phyloP scores from a whole-genome alignment of 2,329 filamentous ascomycete genomes.

The Teratosphaeria zuluensis region DNA sequence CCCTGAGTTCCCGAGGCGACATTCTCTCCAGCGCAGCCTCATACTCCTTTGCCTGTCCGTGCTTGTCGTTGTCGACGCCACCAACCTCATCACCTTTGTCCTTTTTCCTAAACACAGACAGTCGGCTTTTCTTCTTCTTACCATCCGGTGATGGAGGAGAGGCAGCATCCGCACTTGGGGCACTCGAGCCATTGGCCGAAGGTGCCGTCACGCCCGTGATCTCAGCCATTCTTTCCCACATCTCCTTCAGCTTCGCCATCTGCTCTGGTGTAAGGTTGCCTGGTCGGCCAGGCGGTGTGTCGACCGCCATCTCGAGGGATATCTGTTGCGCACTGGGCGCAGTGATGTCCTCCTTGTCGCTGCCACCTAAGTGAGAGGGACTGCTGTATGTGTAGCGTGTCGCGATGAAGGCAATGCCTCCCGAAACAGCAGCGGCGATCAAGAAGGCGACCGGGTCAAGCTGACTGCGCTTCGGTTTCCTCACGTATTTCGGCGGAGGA shows the following conservation, averaged over 20 bases:
- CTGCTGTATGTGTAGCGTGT: constrained; percentile 7
- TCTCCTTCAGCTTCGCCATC: constrained; percentile 75
- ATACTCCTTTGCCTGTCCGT: constrained; percentile 80
- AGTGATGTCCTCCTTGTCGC: constrained; percentile 1
- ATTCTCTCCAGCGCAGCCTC: constrained; percentile 68
- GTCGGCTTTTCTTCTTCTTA: constrained; percentile 62
- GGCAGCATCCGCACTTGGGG: neutral
- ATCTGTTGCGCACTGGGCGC: neutral
- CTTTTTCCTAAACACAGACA: constrained; percentile 60
- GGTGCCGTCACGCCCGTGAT: constrained; percentile 48
- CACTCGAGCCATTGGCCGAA: neutral
- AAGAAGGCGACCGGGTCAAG: constrained; percentile 15
- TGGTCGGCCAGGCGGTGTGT: constrained; percentile 57
- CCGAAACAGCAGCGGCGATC: constrained; percentile 13
- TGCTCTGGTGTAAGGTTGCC: constrained; percentile 85
- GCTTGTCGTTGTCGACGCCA: constrained; percentile 66
- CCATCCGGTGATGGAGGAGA: constrained; percentile 20
- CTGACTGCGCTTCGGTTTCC: neutral
- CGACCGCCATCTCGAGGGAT: constrained; percentile 28
- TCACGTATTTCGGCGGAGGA: neutral
- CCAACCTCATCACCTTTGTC: constrained; percentile 33
- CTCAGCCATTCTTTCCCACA: constrained; percentile 70
- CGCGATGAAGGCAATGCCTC: constrained; percentile 16
- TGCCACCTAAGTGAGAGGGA: constrained; percentile 9
- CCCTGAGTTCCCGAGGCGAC: constrained; percentile 67